A percentile compares a stretch with the other conserved stretches of the same genome.
These are phyloP conservation scores for Auriscalpium orientale DNA, from an alignment of 768 basidiomycete genomes.

Conservation along the genomic window DNA sequence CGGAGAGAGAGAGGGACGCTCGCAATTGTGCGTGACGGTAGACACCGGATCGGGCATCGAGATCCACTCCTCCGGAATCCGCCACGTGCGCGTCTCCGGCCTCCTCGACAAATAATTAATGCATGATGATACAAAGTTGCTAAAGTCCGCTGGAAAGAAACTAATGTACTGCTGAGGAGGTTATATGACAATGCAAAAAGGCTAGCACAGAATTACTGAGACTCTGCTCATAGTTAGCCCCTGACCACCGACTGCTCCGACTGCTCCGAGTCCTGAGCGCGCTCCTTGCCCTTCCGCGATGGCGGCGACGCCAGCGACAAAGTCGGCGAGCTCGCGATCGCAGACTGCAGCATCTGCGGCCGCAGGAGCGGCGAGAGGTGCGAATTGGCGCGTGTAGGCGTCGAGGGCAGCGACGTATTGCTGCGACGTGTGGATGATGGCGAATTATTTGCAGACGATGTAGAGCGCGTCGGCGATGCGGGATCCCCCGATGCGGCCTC, in stretches of 20 bases:
- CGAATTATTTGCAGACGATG: constrained; percentile 13
- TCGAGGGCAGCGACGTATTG: constrained; percentile 6
- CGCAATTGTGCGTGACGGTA: too few species aligned
- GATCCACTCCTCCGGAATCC: too few species aligned
- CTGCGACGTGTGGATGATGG: constrained; percentile 16
- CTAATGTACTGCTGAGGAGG: too few species aligned
- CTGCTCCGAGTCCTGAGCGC: constrained; percentile 19
- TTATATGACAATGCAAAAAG: too few species aligned
- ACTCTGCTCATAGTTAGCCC: too few species aligned
- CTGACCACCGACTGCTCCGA: neutral
- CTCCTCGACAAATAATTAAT: too few species aligned
- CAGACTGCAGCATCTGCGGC: constrained; percentile 31
- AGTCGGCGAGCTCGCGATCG: constrained; percentile 34
- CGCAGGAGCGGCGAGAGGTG: constrained; percentile 24
- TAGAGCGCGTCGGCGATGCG: constrained; percentile 14
- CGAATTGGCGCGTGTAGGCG: constrained; percentile 4
- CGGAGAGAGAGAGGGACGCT: too few species aligned
- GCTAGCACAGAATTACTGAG: too few species aligned
- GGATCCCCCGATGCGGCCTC: constrained; percentile 57
- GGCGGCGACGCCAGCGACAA: constrained; percentile 30
- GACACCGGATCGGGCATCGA: too few species aligned
- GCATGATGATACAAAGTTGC: too few species aligned
- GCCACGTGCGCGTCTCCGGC: too few species aligned
- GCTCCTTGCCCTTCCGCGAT: constrained; percentile 41
- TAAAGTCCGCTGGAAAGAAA: too few species aligned